Percentiles rank a stretch among this genome's conserved stretches.
Conservation (phyloP, 768 basidiomycete genomes). For the Collybiopsis luxurians region DNA sequence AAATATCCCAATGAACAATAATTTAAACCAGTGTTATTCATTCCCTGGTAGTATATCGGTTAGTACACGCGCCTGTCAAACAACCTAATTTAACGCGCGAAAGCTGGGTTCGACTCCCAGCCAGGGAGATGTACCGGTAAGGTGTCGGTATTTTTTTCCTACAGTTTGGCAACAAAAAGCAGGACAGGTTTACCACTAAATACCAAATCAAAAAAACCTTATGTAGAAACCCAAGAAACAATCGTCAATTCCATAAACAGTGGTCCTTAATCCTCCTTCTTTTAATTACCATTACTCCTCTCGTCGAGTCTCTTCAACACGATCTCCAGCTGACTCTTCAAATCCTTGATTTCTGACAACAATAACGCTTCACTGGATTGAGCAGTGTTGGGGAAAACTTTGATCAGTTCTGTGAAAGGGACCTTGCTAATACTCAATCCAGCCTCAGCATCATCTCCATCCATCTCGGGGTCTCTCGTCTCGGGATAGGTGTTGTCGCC, state of each 20-base stretch:
- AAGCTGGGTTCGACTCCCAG: constrained; percentile 2
- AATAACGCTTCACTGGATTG: constrained; percentile 75
- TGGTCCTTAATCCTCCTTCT: background rate
- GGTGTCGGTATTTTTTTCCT: no score
- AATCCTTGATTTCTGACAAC: constrained; percentile 55
- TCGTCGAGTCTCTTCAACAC: constrained; percentile 37
- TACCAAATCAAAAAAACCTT: no score
- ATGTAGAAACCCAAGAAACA: no score
- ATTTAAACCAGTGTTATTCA: no score
- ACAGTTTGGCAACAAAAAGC: no score
- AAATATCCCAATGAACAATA: no score
- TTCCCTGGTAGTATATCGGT: constrained; percentile 4
- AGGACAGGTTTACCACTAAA: no score
- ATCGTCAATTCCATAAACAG: no score
- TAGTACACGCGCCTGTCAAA: constrained; percentile 1
- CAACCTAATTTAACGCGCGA: no score
- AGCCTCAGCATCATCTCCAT: constrained; percentile 46
- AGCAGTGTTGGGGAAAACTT: constrained; percentile 68
- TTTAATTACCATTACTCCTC: no score
- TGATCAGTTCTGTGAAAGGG: constrained; percentile 65
- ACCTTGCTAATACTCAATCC: constrained; percentile 70
- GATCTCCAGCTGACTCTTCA: constrained; percentile 46
- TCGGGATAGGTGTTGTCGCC: constrained; percentile 52
- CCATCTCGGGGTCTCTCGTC: constrained; percentile 58
- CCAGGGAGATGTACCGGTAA: no score